phyloP scores from a whole-genome alignment of 202 grass and related monocot genomes.

The Musa balbisiana region DNA sequence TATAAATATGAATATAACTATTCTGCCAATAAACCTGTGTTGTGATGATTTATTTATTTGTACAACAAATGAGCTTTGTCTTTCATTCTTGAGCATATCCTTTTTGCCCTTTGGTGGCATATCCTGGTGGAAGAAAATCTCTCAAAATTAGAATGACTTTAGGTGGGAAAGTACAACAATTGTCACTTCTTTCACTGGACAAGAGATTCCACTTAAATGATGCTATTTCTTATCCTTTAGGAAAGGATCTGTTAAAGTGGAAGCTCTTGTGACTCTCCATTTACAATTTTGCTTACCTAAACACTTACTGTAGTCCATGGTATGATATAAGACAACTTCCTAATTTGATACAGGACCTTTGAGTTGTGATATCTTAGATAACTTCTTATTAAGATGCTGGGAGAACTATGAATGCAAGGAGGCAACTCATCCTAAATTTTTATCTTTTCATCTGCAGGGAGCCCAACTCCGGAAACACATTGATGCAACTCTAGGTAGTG shows the following conservation, averaged over 20 bases:
- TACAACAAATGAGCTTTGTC: no score
- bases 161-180: neutral
- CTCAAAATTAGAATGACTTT: neutral
- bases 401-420: neutral
- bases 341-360: neutral
- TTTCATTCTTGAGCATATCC: no score
- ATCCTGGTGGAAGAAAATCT: neutral
- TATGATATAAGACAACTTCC: neutral
- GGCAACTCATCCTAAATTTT: neutral
- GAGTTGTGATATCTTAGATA: neutral
- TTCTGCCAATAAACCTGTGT: no score
- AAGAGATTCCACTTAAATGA: neutral
- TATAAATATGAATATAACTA: no score
- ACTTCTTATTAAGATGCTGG: neutral
- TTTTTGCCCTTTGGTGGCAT: no score
- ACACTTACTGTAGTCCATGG: neutral
- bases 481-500: constrained; percentile 68
- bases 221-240: neutral
- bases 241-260: neutral
- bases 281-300: neutral
- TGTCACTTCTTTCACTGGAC: neutral
- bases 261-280: neutral
- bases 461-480: constrained; percentile 72
- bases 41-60: no score
- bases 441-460: constrained; percentile 30